Base-by-base conservation (phyloP, 169 alveolate genomes). In the Eimeria necatrix region DNA sequence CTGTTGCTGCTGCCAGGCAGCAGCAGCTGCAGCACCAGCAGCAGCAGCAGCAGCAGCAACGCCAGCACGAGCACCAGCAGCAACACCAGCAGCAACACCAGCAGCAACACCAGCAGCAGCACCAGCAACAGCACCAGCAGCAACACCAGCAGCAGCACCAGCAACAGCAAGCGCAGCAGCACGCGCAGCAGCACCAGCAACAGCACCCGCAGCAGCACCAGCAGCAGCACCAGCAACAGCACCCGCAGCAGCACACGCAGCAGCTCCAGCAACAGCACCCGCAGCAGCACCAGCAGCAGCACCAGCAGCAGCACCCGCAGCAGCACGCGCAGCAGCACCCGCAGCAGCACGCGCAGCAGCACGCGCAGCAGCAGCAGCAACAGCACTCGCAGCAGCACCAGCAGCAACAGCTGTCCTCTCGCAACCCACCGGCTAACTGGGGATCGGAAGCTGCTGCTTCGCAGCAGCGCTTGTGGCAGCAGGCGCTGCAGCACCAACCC, bases 21-120 rank as follows among this genome's bases (percentile, higher is more conserved):
- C 87, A 76, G 87, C 64, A 46, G 61, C 64, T 10, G 24, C 87
- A 46, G 64, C 87, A 76, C 61, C 87, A 76, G 61, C 87, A 76
- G 24, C 87, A 76, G 64, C 87, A 76, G 41, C 87, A 76, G 87
- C 56, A 7, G 61, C 61, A 32, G 5, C 22, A 10, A 60, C 87
- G 48, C 32, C 87, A 76, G 48, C 87, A 46, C 41, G 8, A 41
- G 0, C 56, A 6, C 32, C 87, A 76, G 61, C 87, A 76, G 24
- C 61, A 41, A 32, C 48, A 16, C n/a, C 61, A 73, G 53, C 53
- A 12, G 18, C 87, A 46, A 60, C 61, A 8, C 20, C 87, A 46
- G 48, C 87, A 32, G 61, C 87, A 18, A 49, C 59, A 20, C 16
- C 87, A 18, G 61, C 87, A 14, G 64, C 87, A 48, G 61, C 87